Percentiles rank a stretch among this genome's conserved stretches.
Conservation (phyloP, 176 grass and related monocot genomes). For the Bromus sterilis region DNA sequence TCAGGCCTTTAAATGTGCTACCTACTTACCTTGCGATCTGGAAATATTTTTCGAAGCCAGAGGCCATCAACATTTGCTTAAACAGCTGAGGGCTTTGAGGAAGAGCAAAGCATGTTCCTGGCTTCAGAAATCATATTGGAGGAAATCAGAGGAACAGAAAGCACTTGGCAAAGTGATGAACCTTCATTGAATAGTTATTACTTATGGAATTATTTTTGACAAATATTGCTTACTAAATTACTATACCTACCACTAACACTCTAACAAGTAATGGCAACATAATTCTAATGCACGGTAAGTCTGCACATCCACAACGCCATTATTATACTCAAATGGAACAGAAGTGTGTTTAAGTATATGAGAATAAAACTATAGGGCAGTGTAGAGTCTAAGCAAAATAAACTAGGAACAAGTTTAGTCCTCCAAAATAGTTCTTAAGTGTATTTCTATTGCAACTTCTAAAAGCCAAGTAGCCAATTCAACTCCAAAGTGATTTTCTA, state of each 20-base stretch:
- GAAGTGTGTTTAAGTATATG: background rate
- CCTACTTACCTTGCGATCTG: conserved; percentile 80
- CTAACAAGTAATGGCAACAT: conserved; percentile 9
- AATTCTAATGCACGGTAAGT: background rate
- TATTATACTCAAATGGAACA: background rate
- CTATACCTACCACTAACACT: background rate
- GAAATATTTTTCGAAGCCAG: conserved; percentile 97
- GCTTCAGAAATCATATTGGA: conserved; percentile 74
- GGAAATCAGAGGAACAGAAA: conserved; percentile 24
- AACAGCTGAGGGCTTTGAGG: conserved; percentile 99
- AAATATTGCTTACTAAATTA: background rate
- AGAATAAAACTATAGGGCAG: background rate
- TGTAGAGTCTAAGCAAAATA: background rate
- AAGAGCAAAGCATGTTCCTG: conserved; percentile 96
- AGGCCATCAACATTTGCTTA: conserved; percentile 99
- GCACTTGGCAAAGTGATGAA: conserved; percentile 1
- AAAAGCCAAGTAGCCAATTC: background rate
- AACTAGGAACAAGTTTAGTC: background rate
- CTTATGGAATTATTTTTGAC: background rate
- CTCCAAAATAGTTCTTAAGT: background rate
- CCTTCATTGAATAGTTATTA: background rate
- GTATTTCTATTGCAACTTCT: background rate
- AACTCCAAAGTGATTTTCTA: background rate
- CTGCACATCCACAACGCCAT: background rate
- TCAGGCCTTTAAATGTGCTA: background rate